phyloP scores from a whole-genome alignment of 2,329 filamentous ascomycete genomes.

The Sclerotiophoma versabilis region DNA sequence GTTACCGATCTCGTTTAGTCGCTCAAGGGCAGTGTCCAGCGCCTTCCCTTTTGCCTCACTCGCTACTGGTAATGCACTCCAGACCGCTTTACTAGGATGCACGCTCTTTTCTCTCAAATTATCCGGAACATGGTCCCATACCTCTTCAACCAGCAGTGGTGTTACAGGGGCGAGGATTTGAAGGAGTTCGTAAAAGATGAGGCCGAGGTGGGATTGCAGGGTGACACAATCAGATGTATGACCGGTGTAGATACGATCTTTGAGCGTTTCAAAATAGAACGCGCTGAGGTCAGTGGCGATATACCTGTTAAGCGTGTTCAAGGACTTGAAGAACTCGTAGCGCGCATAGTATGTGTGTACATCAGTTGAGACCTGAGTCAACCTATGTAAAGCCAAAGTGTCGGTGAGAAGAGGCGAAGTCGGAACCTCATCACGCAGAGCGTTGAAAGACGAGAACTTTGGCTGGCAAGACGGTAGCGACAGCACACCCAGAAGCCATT shows the following conservation, averaged over 20 bases:
- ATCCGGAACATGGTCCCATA: slow-evolving; percentile 77
- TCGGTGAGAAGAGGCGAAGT: slow-evolving; percentile 36
- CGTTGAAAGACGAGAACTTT: slow-evolving; percentile 33
- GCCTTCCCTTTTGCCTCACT: slow-evolving; percentile 20
- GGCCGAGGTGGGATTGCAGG: slow-evolving; percentile 63
- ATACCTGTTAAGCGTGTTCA: slow-evolving; percentile 79
- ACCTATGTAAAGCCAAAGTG: slow-evolving; percentile 77
- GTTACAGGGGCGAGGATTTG: slow-evolving; percentile 82
- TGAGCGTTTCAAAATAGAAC: slow-evolving; percentile 92
- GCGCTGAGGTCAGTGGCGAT: slow-evolving; percentile 83
- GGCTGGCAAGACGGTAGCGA: slow-evolving; percentile 51
- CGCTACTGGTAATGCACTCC: slow-evolving; percentile 28
- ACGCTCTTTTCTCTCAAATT: slow-evolving; percentile 59
- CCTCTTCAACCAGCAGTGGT: slow-evolving; percentile 85
- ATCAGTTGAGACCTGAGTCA: slow-evolving; percentile 69
- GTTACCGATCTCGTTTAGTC: slow-evolving; percentile 60
- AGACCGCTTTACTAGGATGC: slow-evolving; percentile 38
- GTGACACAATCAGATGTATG: slow-evolving; percentile 67
- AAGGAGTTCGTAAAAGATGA: slow-evolving; percentile 75
- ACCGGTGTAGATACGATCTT: slow-evolving; percentile 90
- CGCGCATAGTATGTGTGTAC: slow-evolving; percentile 71
- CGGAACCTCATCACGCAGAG: slow-evolving; percentile 20
- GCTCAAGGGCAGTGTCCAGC: slow-evolving; percentile 36
- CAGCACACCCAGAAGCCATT: slow-evolving; percentile 81
- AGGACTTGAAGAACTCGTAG: slow-evolving; percentile 83